Base-by-base conservation (phyloP, 2,329 filamentous ascomycete species). In the Dactylellina cionopaga region DNA sequence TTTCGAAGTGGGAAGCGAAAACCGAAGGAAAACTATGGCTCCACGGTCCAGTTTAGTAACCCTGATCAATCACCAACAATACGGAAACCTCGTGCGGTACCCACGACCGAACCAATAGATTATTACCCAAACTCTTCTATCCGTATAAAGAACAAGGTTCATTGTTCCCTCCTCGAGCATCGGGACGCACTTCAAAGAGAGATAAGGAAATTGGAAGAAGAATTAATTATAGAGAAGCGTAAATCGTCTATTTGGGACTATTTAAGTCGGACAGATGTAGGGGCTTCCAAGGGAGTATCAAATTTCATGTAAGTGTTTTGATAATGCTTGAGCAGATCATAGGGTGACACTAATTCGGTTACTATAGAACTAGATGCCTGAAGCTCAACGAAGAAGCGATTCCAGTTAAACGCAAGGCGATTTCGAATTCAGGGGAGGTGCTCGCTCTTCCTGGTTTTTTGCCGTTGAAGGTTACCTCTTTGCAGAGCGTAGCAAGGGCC, bases 1-100 rank as follows among this genome's bases (percentile, higher is more conserved):
- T 71, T 58, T 39, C 31, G 56, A n/a, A 71, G 66, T 33, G 66
- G 66, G 17, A 71, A 43, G 22, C 31, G 66, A 13, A 63, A 43
- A 41, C 15, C 13, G 5, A 47, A 27, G 10, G 13, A 19, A 25
- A 37, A 46, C n/a, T 9, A 2, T 31, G 33, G 10, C 24, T 43
- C 19, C 22, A 10, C 19, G n/a, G 44, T 35, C 0, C n/a, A 46
- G 43, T 7, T 11, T 17, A 41, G 43, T 17, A 58, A 24, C 5
- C 58, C 51, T n/a, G 51, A 56, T 35, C 17, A n/a, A 13, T 46
- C 58, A 9, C 58, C 25, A 2, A 27, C 33, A 15, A 22, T 5
- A 4, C 37, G 11, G 3, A 51, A 51, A 24, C 41, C 3, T 15
- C 9, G 27, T 7, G 4, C 22, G 9, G 19, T 10, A 13, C 9